Evolutionary conservation across 2,329 filamentous ascomycete genomes (phyloP).

Genomic region (Sarocladium strictum): DNA sequence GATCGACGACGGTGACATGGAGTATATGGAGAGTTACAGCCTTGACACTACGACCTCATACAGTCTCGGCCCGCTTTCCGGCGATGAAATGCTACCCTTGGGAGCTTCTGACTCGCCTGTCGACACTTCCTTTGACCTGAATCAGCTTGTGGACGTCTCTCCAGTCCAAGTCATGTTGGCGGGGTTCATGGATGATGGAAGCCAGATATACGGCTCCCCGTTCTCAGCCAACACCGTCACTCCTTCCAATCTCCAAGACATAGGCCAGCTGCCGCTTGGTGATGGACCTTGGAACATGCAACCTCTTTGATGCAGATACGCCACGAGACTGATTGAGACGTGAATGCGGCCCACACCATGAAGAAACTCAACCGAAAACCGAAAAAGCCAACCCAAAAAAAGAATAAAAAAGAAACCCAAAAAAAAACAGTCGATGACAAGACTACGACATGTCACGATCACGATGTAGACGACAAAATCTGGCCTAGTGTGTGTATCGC

Average conservation of each 20-base stretch:
- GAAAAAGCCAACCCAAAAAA: not conserved
- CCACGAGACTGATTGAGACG: not conserved
- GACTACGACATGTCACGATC: not conserved
- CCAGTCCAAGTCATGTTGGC: not conserved
- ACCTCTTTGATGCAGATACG: not conserved
- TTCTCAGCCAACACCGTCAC: not conserved
- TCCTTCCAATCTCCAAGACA: not conserved
- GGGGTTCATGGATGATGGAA: not conserved
- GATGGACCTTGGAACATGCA: not conserved
- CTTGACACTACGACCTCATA: not conserved
- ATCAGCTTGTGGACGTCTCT: not conserved
- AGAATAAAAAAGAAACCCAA: not conserved
- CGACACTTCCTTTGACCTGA: not conserved
- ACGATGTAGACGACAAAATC: not conserved
- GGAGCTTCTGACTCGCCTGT: not conserved
- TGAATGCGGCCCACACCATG: slow-evolving; percentile 2
- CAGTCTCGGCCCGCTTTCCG: not conserved
- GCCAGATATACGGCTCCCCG: not conserved
- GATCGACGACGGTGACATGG: not conserved
- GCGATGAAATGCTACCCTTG: not conserved
- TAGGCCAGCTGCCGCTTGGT: not conserved
- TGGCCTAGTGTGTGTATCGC: too few relatives aligned
- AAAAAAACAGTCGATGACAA: not conserved
- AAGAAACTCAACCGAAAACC: not conserved
- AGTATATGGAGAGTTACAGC: not conserved